Evolutionary conservation across 2,329 filamentous ascomycete genomes (phyloP).

Genomic region (Grosmannia clavigera): DNA sequence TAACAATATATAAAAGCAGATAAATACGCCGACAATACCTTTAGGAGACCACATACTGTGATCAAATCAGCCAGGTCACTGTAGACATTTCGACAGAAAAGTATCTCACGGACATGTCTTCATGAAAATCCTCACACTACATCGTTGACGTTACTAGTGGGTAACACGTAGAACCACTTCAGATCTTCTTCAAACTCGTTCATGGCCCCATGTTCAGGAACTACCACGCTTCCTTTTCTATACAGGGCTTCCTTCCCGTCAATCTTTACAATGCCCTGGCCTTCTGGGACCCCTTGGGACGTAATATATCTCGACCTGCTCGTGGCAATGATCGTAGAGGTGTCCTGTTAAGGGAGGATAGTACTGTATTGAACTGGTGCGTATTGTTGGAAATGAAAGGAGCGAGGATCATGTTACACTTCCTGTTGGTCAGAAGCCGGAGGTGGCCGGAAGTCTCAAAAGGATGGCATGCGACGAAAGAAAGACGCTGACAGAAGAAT

Average conservation of each 20-base stretch:
- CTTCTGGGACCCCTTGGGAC: not conserved
- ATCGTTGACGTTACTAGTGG: not conserved
- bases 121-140: not conserved
- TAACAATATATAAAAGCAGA: no score
- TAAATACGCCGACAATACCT: no score
- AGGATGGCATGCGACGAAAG: not conserved
- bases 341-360: not conserved
- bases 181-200: not conserved
- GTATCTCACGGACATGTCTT: not conserved
- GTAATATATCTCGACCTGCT: not conserved
- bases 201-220: not conserved
- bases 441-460: not conserved
- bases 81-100: no score
- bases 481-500: not conserved
- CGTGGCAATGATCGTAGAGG: not conserved
- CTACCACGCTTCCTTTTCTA: not conserved
- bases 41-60: no score
- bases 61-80: no score
- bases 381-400: not conserved
- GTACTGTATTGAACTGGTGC: not conserved
- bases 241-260: not conserved
- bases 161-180: not conserved
- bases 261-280: not conserved
- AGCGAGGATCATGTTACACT: not conserved
- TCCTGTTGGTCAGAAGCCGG: not conserved